Percentiles rank a stretch among this genome's conserved stretches.
These are phyloP conservation scores for Brassica incana DNA, from an alignment of 345 rosid genomes.

Conservation along the genomic window DNA sequence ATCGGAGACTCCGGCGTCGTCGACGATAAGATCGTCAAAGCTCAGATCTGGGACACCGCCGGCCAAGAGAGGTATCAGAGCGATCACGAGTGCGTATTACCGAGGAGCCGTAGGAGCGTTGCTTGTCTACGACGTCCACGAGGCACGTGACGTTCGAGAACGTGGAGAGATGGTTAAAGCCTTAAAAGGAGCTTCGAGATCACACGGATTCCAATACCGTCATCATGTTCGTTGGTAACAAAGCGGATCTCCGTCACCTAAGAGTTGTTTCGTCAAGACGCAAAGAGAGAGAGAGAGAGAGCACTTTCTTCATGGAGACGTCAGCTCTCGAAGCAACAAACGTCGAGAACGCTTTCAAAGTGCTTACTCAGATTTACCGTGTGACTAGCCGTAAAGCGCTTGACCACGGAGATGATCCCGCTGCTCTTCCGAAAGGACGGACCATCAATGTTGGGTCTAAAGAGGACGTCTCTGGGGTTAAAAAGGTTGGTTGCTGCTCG, in stretches of 20 bases:
- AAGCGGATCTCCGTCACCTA: conserved; percentile 79
- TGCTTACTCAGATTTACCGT: conserved; percentile 67
- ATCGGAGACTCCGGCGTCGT: conserved; percentile 86
- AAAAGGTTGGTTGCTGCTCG: conserved; percentile 79
- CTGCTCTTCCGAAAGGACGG: conserved; percentile 73
- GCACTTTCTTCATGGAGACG: conserved; percentile 46
- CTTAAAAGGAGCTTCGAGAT: conserved; percentile 61
- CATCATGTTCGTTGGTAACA: conserved; percentile 87
- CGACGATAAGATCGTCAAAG: conserved; percentile 76
- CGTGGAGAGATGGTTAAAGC: conserved; percentile 70
- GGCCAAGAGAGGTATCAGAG: conserved; percentile 77
- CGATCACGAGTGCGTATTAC: conserved; percentile 85
- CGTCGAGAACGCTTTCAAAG: conserved; percentile 77
- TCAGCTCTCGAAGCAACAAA: conserved; percentile 72
- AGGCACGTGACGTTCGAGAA: conserved; percentile 80
- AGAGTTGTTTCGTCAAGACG: conserved; percentile 71
- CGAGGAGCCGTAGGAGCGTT: conserved; percentile 88
- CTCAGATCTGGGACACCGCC: conserved; percentile 92
- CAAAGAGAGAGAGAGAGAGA: conserved; percentile 18
- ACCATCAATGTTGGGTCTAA: conserved; percentile 58
- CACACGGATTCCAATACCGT: conserved; percentile 76
- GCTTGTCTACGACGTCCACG: conserved; percentile 73
- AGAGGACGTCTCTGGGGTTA: conserved; percentile 76
- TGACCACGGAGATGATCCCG: conserved; percentile 64
- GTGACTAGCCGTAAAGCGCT: conserved; percentile 71